A percentile compares a stretch with the other conserved stretches of the same genome.
phyloP scores from a whole-genome alignment of 768 basidiomycete species.

The Kwoniella sp. region DNA sequence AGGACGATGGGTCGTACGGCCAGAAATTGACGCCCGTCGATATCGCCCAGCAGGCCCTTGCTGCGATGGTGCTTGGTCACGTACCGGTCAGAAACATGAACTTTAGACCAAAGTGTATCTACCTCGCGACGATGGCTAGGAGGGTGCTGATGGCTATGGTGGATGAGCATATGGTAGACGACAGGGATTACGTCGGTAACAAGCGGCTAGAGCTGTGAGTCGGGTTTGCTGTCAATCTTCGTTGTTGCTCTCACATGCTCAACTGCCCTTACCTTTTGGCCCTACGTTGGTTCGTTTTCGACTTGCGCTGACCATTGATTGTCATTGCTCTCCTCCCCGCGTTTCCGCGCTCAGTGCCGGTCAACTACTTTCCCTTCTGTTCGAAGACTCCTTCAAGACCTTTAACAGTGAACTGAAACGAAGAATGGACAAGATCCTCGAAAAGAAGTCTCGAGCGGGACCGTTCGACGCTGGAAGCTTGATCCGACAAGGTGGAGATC shows the following conservation, averaged over 20 bases:
- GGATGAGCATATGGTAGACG: slow-evolving; percentile 95
- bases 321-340: too few relatives aligned
- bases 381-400: slow-evolving; percentile 98
- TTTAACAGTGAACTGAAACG: slow-evolving; percentile 94
- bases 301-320: too few relatives aligned
- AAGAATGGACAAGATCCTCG: slow-evolving; percentile 93
- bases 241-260: too few relatives aligned
- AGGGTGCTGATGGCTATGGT: slow-evolving; percentile 95
- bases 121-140: slow-evolving; percentile 95
- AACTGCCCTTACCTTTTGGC: too few relatives aligned
- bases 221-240: too few relatives aligned
- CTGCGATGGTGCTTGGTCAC: slow-evolving; percentile 94
- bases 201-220: slow-evolving; percentile 95
- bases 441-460: slow-evolving; percentile 89
- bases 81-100: slow-evolving; percentile 87
- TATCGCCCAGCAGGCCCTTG: slow-evolving; percentile 93
- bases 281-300: too few relatives aligned
- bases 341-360: slow-evolving; percentile 81
- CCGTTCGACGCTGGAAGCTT: slow-evolving; percentile 89
- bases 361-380: slow-evolving; percentile 89
- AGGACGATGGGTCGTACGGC: slow-evolving; percentile 36
- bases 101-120: slow-evolving; percentile 90
- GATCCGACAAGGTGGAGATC: slow-evolving; percentile 94
- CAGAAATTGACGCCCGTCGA: slow-evolving; percentile 68
- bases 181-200: slow-evolving; percentile 98